Conservation (phyloP, 2,329 filamentous ascomycete species). For the Tolypocladium cylindrosporum region DNA sequence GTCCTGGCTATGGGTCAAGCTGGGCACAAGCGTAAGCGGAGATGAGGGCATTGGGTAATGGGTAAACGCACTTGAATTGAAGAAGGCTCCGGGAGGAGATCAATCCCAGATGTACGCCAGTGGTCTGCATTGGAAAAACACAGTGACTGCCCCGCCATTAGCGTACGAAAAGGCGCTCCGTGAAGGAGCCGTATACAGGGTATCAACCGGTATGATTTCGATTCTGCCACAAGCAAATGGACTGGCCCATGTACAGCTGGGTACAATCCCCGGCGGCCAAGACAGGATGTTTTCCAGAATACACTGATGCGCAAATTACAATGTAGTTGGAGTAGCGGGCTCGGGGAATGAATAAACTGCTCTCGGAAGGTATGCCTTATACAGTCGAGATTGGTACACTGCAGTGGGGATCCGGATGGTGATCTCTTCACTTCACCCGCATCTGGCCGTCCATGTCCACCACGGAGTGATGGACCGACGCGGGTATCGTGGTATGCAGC, state of each 20-base stretch:
- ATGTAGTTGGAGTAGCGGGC: neutral
- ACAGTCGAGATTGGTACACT: neutral
- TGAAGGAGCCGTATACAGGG: constrained; percentile 24
- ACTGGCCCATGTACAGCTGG: constrained; percentile 35
- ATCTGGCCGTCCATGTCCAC: constrained; percentile 17
- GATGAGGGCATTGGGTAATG: too few species aligned
- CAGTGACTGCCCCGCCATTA: too few species aligned
- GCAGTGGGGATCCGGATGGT: constrained; percentile 20
- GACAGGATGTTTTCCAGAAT: constrained; percentile 4
- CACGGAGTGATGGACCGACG: constrained; percentile 17
- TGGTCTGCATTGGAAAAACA: too few species aligned
- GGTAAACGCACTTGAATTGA: too few species aligned
- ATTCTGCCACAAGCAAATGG: constrained; percentile 7
- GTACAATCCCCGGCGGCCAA: constrained; percentile 26
- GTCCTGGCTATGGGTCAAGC: too few species aligned
- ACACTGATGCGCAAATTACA: neutral
- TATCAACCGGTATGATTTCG: neutral
- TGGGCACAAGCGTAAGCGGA: too few species aligned
- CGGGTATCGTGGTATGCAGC: constrained; percentile 13
- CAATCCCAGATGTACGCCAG: too few species aligned
- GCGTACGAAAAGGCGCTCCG: constrained; percentile 10
- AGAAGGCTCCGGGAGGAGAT: too few species aligned
- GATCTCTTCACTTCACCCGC: constrained; percentile 20
- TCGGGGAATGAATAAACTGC: too few species aligned
- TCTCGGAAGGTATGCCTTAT: neutral